Percentiles rank a stretch among this genome's conserved stretches.
These are phyloP conservation scores for Lentinula guzmanii DNA, from an alignment of 768 basidiomycete genomes.

Conservation along the genomic window DNA sequence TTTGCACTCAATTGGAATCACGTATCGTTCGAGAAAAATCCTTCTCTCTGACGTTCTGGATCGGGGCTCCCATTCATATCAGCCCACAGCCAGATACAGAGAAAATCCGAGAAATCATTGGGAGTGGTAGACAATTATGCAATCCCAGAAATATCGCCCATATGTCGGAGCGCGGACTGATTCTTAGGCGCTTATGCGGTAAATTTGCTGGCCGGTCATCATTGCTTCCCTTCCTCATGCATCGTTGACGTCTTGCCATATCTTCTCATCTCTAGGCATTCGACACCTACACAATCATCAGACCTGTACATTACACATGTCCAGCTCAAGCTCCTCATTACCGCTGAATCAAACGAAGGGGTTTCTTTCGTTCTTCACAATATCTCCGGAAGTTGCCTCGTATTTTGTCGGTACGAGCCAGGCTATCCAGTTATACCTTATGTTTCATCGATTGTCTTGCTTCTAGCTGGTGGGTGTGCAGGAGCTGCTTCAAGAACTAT, in stretches of 20 bases:
- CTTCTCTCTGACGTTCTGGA: no score
- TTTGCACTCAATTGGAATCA: no score
- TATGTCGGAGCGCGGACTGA: no score
- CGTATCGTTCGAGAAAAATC: no score
- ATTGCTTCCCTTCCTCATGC: not conserved
- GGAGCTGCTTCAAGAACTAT: constrained; percentile 81
- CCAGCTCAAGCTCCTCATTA: constrained; percentile 8
- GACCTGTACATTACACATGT: not conserved
- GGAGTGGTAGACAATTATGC: no score
- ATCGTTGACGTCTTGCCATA: constrained; percentile 3
- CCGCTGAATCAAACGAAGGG: constrained; percentile 10
- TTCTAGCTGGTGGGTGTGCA: constrained; percentile 48
- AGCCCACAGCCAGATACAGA: no score
- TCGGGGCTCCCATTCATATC: no score
- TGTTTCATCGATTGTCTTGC: constrained; percentile 6
- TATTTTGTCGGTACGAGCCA: constrained; percentile 34
- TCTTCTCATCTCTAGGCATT: not conserved
- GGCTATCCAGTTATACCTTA: not conserved
- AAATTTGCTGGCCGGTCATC: not conserved
- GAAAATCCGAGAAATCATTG: no score
- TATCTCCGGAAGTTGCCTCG: constrained; percentile 30
- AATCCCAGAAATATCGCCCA: no score
- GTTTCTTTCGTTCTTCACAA: constrained; percentile 17
- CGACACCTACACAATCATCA: not conserved
- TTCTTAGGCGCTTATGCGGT: not conserved